Base-by-base conservation (phyloP, 2,329 filamentous ascomycete species). In the Claviceps citrina region DNA sequence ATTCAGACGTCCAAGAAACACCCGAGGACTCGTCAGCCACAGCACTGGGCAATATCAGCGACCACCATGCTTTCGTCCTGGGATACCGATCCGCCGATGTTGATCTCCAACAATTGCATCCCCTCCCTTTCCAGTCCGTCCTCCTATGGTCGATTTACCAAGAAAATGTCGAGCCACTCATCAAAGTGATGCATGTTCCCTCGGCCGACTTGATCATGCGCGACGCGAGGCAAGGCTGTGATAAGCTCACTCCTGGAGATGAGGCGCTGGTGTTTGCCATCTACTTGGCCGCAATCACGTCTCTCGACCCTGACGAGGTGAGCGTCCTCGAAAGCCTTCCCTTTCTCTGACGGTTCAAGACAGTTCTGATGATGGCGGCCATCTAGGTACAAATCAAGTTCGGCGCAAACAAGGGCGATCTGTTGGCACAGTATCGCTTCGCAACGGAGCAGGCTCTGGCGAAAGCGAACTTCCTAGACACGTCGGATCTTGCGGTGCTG, bases 31-130 rank as follows among this genome's bases (percentile, higher is more conserved):
- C 66, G 42, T 47, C 63, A 22, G 52, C 57, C 18, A 56, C 59
- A 15, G 50, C 55, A 4, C 34, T 46, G 5, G 52, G 55, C 5
- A 47, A 55, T 5, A 40, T 54, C 3, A 46, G 60, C n/a, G 71
- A 75, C 44, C 78, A 84, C 46, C 79, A 85, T 40, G 71, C 72
- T 19, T 87, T 84, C 54, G 66, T 86, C 20, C 71, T 86, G 46
- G 80, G 81, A 7, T 83, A 82, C 54, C 76, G 72, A 44, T 84
- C 81, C 1, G 68, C 71, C n/a, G 74, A 73, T 46, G 76, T 84
- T 20, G 73, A 85, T 48, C 61, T 85, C 46, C 60, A 68, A 15
- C 63, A 67, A 31, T 61, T 81, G 12, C 81, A 84, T 49, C 81
- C 81, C 2, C 52, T 76, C 0, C 70, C 76, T 1, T 73, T 74